Base-by-base conservation (phyloP, 345 rosid genomes). In the Dovyalis caffra region DNA sequence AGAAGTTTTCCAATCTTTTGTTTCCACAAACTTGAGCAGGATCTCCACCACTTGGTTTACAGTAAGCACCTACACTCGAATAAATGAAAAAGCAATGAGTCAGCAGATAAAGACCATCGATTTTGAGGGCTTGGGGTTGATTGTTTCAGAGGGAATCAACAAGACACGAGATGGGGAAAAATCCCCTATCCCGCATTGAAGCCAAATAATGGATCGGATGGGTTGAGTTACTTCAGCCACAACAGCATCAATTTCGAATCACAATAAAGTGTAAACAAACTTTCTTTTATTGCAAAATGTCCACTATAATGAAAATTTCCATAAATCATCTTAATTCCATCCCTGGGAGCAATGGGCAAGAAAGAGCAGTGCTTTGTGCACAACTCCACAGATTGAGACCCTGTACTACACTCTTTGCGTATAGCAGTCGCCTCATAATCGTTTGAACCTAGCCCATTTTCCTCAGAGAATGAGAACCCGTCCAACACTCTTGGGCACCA, bases 1-100 rank as follows among this genome's bases (percentile, higher is more conserved):
- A 4, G 98, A 87, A 58, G 81, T 80, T 85, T 88, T 90, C 99
- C 97, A 92, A 79, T 92, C 94, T 81, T 71, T 85, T 8, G 93
- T 91, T 85, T 93, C 98, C 83, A 88, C 69, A 82, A 81, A 95
- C 87, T 87, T 87, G 5, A 93, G 90, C 34, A 92, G 91, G 75
- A 95, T 93, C 91, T 95, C 98, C 51, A 90, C 64, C 71, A 95
- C 99, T 85, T 95, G 99, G 83, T 95, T 95, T 75, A 95, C 97
- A 32, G 99, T 93, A 32, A 95, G 97, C 35, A 95, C 95, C 98
- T 95, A 87, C 77, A 78, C 5, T 63, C 65, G 10, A 12, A 69
- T 25, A 64, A 38, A 60, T 34, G 71, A 66, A 2, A 32, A 1
- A 25, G 60, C 38, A 6, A 58, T 43, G 56, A 35, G 64, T 31